phyloP scores from a whole-genome alignment of 2,329 filamentous ascomycete genomes.

The Aureobasidium namibiae region DNA sequence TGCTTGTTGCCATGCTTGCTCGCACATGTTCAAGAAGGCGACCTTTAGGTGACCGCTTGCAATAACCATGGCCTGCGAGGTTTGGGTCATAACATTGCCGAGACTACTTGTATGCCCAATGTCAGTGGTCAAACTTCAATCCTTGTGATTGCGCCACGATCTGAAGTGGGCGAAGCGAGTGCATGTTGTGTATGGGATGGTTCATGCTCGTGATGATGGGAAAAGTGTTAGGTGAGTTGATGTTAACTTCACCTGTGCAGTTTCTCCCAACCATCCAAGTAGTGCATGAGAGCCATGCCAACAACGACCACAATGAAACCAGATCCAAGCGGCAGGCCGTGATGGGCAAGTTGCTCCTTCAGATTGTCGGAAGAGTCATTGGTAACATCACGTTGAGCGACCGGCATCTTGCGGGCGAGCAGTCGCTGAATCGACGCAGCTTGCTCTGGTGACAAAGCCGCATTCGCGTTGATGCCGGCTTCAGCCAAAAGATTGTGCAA shows the following conservation, averaged over 20 bases:
- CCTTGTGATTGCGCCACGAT: not conserved
- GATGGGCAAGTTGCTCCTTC: conserved; percentile 3
- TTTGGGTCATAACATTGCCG: not conserved
- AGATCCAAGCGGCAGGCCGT: conserved; percentile 5
- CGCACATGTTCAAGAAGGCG: not conserved
- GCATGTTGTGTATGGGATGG: not conserved
- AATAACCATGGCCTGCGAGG: not conserved
- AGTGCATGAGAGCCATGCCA: conserved; percentile 11
- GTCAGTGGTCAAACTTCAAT: not conserved
- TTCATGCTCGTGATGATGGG: not conserved
- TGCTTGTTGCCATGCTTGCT: conserved; percentile 1
- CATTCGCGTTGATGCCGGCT: conserved; percentile 4
- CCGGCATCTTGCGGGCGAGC: conserved; percentile 1
- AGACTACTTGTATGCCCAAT: conserved; percentile 2
- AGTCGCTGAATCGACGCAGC: conserved; percentile 1
- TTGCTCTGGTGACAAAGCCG: conserved; percentile 7
- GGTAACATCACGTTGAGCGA: not conserved
- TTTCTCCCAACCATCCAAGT: conserved; percentile 12
- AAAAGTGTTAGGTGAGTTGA: not conserved
- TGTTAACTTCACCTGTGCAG: conserved; percentile 11
- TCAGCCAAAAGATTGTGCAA: conserved; percentile 1
- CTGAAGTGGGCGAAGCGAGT: not conserved
- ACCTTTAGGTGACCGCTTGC: not conserved
- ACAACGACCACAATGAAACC: conserved; percentile 5
- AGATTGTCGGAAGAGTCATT: not conserved